Evolutionary conservation across 176 grass and related monocot species (phyloP).

Genomic region (Phoenix dactylifera): DNA sequence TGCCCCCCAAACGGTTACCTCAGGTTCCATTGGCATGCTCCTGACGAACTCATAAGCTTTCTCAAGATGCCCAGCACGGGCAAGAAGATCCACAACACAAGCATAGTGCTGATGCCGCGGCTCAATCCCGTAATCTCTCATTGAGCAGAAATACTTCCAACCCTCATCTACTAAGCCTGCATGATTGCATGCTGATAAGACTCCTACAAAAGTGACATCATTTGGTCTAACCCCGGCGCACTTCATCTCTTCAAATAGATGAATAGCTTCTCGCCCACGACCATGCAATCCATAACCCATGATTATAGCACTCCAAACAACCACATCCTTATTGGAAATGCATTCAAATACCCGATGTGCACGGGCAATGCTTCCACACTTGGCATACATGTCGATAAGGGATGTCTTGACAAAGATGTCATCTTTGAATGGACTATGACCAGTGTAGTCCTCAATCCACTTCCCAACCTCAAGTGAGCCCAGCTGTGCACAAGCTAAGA

Average conservation of each 20-base stretch:
- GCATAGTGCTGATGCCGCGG: constrained; percentile 63
- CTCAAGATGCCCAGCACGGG: constrained; percentile 52
- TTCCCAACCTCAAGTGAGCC: constrained; percentile 31
- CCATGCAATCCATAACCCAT: constrained; percentile 50
- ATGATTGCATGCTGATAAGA: constrained; percentile 59
- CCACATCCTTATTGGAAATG: constrained; percentile 40
- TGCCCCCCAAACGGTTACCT: constrained; percentile 63
- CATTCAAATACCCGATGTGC: constrained; percentile 35
- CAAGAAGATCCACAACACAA: constrained; percentile 54
- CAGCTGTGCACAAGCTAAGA: constrained; percentile 52
- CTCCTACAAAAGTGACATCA: constrained; percentile 54
- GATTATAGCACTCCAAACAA: constrained; percentile 67
- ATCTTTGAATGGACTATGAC: constrained; percentile 29
- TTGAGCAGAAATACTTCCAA: constrained; percentile 60
- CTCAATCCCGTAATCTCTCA: constrained; percentile 47
- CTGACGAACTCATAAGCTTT: constrained; percentile 43
- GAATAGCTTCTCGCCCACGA: constrained; percentile 30
- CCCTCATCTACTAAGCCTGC: constrained; percentile 46
- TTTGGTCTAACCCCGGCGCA: constrained; percentile 37
- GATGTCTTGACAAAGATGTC: constrained; percentile 61
- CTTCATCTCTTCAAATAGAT: constrained; percentile 52
- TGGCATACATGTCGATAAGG: constrained; percentile 59
- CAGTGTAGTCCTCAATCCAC: constrained; percentile 49
- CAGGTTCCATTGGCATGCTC: constrained; percentile 49
- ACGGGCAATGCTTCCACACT: constrained; percentile 42